Base-by-base conservation (phyloP, 1,139 yeast species). In the Hyphopichia burtonii region DNA sequence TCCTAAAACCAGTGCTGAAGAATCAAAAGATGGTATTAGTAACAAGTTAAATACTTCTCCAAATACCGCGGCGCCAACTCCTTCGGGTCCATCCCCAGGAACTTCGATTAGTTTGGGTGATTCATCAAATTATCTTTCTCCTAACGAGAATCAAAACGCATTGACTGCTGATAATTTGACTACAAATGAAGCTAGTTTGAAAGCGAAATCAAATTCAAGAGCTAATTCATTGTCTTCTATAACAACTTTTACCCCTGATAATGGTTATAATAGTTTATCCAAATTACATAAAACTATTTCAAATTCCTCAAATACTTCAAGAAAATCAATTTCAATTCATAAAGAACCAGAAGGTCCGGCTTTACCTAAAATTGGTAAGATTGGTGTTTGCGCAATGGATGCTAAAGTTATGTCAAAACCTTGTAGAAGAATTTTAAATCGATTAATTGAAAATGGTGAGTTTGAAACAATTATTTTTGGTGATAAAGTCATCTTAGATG, bases 321-420 rank as follows among this genome's bases (percentile, higher is more conserved):
- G 66, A 36, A 65, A 78, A 43, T 66, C 79, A n/a, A 58, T 72
- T n/a, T 72, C 80, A 1, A 63, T 72, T 31, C 68, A 74, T 35
- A 64, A 64, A 42, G 77, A 71, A 41, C 60, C 59, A 8, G 66
- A 62, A 9, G 73, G 74, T 0, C 79, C 82, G 2, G 73, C 76
- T 46, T 57, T 83, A 39, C 91, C 93, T 2, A 83, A 79, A 51
- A 80, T 90, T 49, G 99, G 99, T 31, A 90, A 89, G 53, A 89
- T 94, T 54, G 99, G 99, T 37, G 96, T 94, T 1, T 94, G 99
- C 69, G 99, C 99, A 8, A 91, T 94, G 98, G 99, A 94, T 63
- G 84, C 93, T 42, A 94, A 94, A 63, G 99, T 91, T 1, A 76
- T 96, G 59, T 86, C 96, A 32, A 94, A 94, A 65, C 99, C 99